Base-by-base conservation (phyloP, 495 filamentous ascomycete genomes). In the Pyrenula massariospora region DNA sequence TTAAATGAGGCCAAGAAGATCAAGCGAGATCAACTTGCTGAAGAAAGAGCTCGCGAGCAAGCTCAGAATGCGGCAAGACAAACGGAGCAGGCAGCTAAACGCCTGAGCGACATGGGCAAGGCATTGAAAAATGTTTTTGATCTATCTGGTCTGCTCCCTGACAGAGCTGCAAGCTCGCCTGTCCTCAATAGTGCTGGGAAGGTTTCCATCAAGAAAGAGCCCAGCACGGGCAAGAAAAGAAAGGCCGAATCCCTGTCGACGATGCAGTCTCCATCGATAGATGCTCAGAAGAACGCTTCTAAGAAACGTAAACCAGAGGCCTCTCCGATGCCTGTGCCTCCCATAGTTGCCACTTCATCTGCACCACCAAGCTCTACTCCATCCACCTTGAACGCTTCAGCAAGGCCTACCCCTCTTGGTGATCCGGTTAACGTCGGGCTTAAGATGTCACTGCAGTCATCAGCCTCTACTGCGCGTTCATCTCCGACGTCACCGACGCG, bases 1-100 rank as follows among this genome's bases (percentile, higher is more conserved):
- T 67, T 95, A 52, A 95, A 95, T 65, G 88, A 95, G 64, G 88
- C 89, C 3, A 95, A 95, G 75, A 95, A 93, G 64, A 73, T 89
- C 54, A 95, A 94, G 74, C 82, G 84, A 50, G 88, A 91, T 68
- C 76, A 77, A 56, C 63, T 87, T 69, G 74, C 78, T 15, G 31
- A 42, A 42, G 31, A 42, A 15, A 42, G 31, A 42, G 73, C 73
- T 47, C 80, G 86, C 52, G 83, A 89, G 66, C 83, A 85, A 52
- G 70, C 73, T 22, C 76, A 77, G 22, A 71, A 71, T 24, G 69
- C 76, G 51, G 75, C 72, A 5, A 70, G 74, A 15, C 77, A 85
- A 63, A 82, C 86, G 62, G 84, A 87, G 60, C 71, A 82, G 63
- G 81, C 81, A 21, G 78, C 80, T 25, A 76, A 78, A 56, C 77